A percentile compares a stretch with the other conserved stretches of the same genome.
These are phyloP conservation scores for Plicaturopsis crispa DNA, from an alignment of 768 basidiomycete genomes.

Conservation along the genomic window DNA sequence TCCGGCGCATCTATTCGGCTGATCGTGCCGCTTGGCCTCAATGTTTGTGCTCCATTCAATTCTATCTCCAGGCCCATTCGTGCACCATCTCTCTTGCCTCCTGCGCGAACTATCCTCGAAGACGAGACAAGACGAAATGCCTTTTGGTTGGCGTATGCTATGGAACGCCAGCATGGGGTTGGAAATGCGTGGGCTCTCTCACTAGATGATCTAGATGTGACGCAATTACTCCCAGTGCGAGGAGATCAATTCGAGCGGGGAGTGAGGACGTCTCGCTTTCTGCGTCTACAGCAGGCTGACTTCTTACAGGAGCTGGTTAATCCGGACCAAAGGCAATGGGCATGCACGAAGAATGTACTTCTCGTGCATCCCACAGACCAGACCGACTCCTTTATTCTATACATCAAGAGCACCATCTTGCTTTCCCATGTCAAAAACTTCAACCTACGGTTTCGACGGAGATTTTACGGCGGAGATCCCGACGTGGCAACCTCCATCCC, in stretches of 20 bases:
- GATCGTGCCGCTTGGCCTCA: conserved; percentile 61
- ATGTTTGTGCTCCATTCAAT: conserved; percentile 58
- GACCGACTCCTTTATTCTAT: conserved; percentile 65
- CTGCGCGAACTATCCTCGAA: conserved; percentile 56
- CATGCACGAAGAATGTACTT: conserved; percentile 54
- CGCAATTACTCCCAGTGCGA: conserved; percentile 60
- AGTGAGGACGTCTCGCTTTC: conserved; percentile 27
- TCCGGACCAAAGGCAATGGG: conserved; percentile 57
- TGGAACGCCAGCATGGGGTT: conserved; percentile 59
- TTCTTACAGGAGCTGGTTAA: conserved; percentile 34
- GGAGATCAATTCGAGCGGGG: conserved; percentile 55
- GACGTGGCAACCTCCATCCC: conserved; percentile 27
- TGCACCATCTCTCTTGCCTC: conserved; percentile 49
- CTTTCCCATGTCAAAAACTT: conserved; percentile 57
- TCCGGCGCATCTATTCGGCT: conserved; percentile 52
- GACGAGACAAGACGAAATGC: conserved; percentile 67
- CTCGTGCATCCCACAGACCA: conserved; percentile 51
- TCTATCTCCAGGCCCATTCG: conserved; percentile 52
- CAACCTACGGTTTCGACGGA: conserved; percentile 57
- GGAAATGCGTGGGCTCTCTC: conserved; percentile 67
- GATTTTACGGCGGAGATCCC: conserved; percentile 52
- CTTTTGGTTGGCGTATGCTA: conserved; percentile 67
- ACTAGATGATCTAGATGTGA: conserved; percentile 69
- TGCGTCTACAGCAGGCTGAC: conserved; percentile 5
- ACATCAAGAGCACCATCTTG: conserved; percentile 61